Conservation (phyloP, 257 asterid genomes). For the Solanum appendiculatum region DNA sequence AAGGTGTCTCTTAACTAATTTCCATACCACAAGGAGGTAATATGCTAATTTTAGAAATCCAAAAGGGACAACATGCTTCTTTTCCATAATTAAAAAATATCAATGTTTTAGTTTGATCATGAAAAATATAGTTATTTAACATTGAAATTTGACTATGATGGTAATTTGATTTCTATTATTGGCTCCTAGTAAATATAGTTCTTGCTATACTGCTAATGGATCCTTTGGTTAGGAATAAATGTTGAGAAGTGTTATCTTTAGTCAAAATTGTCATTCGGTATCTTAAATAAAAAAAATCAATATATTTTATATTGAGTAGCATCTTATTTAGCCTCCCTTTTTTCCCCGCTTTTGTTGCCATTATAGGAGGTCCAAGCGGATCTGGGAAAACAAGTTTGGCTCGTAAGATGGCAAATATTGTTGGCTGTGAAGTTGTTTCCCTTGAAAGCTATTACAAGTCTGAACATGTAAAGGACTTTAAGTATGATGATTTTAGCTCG, state of each 20-base stretch:
- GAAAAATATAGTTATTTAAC: not conserved
- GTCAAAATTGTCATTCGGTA: not conserved
- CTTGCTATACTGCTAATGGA: not conserved
- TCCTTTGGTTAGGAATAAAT: not conserved
- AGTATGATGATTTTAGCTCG: constrained; percentile 90
- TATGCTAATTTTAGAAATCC: not conserved
- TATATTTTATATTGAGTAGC: not conserved
- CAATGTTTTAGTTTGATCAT: not conserved
- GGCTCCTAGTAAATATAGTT: not conserved
- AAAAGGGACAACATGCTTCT: not conserved
- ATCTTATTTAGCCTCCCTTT: not conserved
- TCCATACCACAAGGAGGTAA: not conserved
- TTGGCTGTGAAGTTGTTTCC: constrained; percentile 98
- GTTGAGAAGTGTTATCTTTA: not conserved
- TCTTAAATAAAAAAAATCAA: not conserved
- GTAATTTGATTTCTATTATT: not conserved
- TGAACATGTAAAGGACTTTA: constrained; percentile 79
- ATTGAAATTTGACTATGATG: not conserved
- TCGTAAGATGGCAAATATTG: constrained; percentile 96
- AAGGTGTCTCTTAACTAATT: not conserved
- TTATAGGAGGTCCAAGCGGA: constrained; percentile 97
- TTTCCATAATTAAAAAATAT: not conserved
- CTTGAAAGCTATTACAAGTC: constrained; percentile 92
- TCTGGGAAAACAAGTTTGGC: constrained; percentile 99
- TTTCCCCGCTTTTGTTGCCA: not conserved